Conservation (phyloP, 495 filamentous ascomycete genomes). For the Clohesyomyces aquaticus region DNA sequence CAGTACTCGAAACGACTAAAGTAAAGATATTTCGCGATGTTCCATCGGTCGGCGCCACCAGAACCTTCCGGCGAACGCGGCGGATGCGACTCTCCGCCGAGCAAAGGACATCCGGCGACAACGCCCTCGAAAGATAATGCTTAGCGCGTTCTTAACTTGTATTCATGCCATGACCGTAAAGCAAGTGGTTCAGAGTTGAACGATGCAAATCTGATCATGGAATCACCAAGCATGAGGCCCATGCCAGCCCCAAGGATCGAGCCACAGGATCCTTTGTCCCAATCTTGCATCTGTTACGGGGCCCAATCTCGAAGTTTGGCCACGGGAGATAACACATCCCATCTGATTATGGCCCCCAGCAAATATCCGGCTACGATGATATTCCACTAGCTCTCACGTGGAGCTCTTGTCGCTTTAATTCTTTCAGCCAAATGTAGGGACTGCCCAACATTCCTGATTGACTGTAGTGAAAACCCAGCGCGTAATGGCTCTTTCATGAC, state of each 20-base stretch:
- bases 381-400: too few relatives aligned
- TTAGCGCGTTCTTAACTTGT: background rate
- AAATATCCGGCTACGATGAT: too few relatives aligned
- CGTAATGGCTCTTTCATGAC: background rate
- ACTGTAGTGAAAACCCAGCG: background rate
- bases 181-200: slow-evolving; percentile 5
- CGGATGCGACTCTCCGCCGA: too few relatives aligned
- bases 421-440: too few relatives aligned
- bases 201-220: slow-evolving; percentile 1
- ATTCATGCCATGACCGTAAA: background rate
- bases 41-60: too few relatives aligned
- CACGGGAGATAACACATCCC: slow-evolving; percentile 16
- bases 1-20: too few relatives aligned
- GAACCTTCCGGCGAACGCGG: too few relatives aligned
- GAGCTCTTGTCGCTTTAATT: too few relatives aligned
- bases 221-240: slow-evolving; percentile 13
- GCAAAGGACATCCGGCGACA: too few relatives aligned
- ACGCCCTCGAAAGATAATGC: background rate
- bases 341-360: slow-evolving; percentile 4
- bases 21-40: too few relatives aligned
- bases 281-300: slow-evolving; percentile 8
- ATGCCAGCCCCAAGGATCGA: slow-evolving; percentile 14
- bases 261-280: slow-evolving; percentile 10
- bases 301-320: slow-evolving; percentile 9
- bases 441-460: too few relatives aligned